These are phyloP conservation scores for Excoecaria cochinchinensis DNA, from an alignment of 345 rosid genomes.

Conservation along the genomic window DNA sequence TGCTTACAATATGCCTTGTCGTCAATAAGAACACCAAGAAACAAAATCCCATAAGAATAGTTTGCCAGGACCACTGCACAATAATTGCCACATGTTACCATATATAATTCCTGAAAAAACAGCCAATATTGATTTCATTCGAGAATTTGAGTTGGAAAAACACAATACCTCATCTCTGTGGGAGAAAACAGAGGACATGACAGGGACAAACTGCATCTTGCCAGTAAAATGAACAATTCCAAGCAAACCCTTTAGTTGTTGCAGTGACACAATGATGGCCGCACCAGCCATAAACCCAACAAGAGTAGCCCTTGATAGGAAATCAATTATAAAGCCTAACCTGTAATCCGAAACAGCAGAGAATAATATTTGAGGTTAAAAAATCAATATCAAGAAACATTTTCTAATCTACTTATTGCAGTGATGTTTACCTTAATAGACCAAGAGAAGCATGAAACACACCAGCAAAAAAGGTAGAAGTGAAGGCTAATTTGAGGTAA, in stretches of 20 bases:
- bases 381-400: no score
- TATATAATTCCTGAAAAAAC: background rate
- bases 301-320: constrained; percentile 92
- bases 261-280: constrained; percentile 88
- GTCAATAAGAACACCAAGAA: constrained; percentile 69
- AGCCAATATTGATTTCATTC: background rate
- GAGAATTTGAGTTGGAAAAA: background rate
- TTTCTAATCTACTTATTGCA: background rate
- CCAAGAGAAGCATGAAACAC: constrained; percentile 90
- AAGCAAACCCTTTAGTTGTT: constrained; percentile 90
- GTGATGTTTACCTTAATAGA: constrained; percentile 54
- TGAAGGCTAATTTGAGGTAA: constrained; percentile 83
- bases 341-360: constrained; percentile 38
- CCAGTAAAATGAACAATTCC: constrained; percentile 91
- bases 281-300: constrained; percentile 98
- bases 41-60: constrained; percentile 62
- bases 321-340: constrained; percentile 93
- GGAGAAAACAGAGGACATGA: constrained; percentile 51
- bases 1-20: constrained; percentile 74
- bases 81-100: constrained; percentile 3
- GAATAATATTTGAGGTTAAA: no score
- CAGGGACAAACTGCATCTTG: constrained; percentile 88
- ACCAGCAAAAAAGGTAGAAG: constrained; percentile 97
- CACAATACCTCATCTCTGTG: constrained; percentile 60
- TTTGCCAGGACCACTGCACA: constrained; percentile 96